phyloP scores from a whole-genome alignment of 352 stramenopile species.

The Globisporangium cederbergense region DNA sequence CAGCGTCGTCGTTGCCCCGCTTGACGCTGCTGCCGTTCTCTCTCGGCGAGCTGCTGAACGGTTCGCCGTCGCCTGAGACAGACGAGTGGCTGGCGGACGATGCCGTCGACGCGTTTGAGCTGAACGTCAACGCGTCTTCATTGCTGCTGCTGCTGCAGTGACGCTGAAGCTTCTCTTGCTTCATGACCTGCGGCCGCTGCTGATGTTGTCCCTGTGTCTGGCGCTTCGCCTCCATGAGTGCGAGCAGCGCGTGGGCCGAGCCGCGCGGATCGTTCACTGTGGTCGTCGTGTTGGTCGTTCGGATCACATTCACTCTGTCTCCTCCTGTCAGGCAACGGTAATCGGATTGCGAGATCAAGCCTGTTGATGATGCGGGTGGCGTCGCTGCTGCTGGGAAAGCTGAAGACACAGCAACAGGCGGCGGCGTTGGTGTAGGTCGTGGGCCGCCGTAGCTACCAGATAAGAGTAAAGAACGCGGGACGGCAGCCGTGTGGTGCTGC shows the following conservation, averaged over 20 bases:
- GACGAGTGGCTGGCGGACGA: neutral
- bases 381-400: neutral
- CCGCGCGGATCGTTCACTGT: neutral
- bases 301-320: neutral
- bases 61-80: neutral
- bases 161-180: neutral
- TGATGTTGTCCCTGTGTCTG: constrained; percentile 4
- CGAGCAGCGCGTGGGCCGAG: constrained; percentile 16
- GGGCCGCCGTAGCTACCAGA: neutral
- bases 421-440: neutral
- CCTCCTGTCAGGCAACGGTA: neutral
- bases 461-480: neutral
- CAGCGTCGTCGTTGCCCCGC: neutral
- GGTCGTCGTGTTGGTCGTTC: neutral
- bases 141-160: constrained; percentile 7
- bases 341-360: constrained; percentile 2
- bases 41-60: neutral
- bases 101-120: neutral
- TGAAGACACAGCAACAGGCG: neutral
- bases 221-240: constrained; percentile 12
- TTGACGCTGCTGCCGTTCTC: neutral
- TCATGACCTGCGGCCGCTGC: neutral
- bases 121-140: neutral
- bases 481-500: neutral
- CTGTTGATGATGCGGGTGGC: neutral